Percentiles rank a stretch among this genome's conserved stretches.
phyloP scores from a whole-genome alignment of 2,329 filamentous ascomycete species.

The Aspergillus calidoustus region DNA sequence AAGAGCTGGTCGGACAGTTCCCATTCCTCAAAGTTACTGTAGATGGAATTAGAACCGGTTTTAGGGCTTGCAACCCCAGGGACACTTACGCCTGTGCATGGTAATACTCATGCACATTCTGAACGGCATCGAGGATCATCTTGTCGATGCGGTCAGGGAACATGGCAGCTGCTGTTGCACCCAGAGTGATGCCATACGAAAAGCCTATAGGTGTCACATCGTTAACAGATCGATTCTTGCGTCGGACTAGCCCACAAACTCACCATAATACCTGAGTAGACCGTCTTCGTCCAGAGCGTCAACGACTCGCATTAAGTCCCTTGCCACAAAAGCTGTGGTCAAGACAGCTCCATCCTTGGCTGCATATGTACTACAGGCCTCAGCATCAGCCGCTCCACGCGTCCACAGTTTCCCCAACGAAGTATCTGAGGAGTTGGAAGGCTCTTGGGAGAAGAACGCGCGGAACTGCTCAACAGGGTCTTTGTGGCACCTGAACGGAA shows the following conservation, averaged over 20 bases:
- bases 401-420: slow-evolving; percentile 11
- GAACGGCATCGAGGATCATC: slow-evolving; percentile 16
- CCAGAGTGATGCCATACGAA: slow-evolving; percentile 19
- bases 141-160: slow-evolving; percentile 19
- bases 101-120: slow-evolving; percentile 17
- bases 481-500: slow-evolving; percentile 12
- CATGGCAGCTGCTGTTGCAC: slow-evolving; percentile 18
- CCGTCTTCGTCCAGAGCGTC: slow-evolving; percentile 18
- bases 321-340: slow-evolving; percentile 18
- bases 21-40: slow-evolving; percentile 16
- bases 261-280: slow-evolving; percentile 19
- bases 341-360: slow-evolving; percentile 12
- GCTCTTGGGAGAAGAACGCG: not conserved
- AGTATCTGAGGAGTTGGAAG: slow-evolving; percentile 1
- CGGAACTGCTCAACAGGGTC: not conserved
- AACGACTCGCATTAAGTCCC: slow-evolving; percentile 16
- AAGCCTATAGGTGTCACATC: slow-evolving; percentile 1
- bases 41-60: not conserved
- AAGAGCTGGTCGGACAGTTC: slow-evolving; percentile 12
- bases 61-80: no score
- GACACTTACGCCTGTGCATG: slow-evolving; percentile 13
- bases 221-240: not conserved
- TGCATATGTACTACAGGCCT: slow-evolving; percentile 9
- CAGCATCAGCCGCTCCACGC: slow-evolving; percentile 9
- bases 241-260: not conserved